These are phyloP conservation scores for Tricholoma furcatifolium DNA, from an alignment of 768 basidiomycete species.

Conservation along the genomic window DNA sequence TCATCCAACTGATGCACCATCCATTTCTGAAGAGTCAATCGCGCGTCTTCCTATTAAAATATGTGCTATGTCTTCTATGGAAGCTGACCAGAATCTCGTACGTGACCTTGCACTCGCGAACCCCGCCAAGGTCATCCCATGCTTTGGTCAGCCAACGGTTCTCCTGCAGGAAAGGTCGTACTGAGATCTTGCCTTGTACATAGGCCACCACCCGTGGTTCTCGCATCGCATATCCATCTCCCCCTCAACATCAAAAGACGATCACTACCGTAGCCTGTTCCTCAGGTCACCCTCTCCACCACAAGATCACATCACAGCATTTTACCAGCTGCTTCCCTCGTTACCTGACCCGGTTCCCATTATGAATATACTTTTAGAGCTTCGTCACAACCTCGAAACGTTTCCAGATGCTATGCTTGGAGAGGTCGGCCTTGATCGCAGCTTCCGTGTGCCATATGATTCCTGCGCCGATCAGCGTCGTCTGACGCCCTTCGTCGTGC, in stretches of 20 bases:
- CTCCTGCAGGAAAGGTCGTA: slow-evolving; percentile 10
- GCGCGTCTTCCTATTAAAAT: slow-evolving; percentile 61
- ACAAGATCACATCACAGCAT: slow-evolving; percentile 34
- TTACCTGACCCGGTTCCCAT: slow-evolving; percentile 77
- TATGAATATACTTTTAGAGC: slow-evolving; percentile 50
- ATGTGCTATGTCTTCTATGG: slow-evolving; percentile 78
- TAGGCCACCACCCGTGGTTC: slow-evolving; percentile 96
- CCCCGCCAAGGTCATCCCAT: slow-evolving; percentile 75
- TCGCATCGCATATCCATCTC: slow-evolving; percentile 67
- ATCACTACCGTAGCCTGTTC: slow-evolving; percentile 78
- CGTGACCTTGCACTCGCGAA: slow-evolving; percentile 57
- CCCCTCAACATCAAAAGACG: slow-evolving; percentile 48
- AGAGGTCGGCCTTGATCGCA: slow-evolving; percentile 89
- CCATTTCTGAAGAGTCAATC: slow-evolving; percentile 46
- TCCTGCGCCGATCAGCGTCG: slow-evolving; percentile 47
- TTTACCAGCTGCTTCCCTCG: slow-evolving; percentile 55
- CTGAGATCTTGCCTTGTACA: slow-evolving; percentile 4
- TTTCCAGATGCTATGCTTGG: slow-evolving; percentile 83
- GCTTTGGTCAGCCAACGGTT: slow-evolving; percentile 67
- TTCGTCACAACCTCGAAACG: slow-evolving; percentile 57
- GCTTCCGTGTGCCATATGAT: slow-evolving; percentile 69
- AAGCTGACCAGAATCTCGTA: slow-evolving; percentile 71
- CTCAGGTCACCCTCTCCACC: slow-evolving; percentile 30
- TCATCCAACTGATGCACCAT: slow-evolving; percentile 81
- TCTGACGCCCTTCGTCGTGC: slow-evolving; percentile 77